Conservation (phyloP, 2,329 filamentous ascomycete genomes). For the Monilinia vaccinii-corymbosi region DNA sequence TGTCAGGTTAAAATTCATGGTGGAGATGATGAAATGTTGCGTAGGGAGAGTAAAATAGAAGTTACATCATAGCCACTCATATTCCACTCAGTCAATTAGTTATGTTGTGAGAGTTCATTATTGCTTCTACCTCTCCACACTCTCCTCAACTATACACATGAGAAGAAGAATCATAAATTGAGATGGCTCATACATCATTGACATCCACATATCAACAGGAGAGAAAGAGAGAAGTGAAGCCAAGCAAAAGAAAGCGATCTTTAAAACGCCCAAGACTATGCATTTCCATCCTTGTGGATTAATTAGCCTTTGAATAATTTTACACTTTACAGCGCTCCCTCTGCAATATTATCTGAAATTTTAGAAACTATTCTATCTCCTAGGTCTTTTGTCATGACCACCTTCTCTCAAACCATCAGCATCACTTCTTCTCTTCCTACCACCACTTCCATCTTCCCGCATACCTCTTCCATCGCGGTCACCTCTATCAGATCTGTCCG, state of each 20-base stretch:
- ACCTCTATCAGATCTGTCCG: slow-evolving; percentile 13
- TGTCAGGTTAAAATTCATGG: no score
- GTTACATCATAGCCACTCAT: no score
- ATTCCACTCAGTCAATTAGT: background rate
- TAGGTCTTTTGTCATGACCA: slow-evolving; percentile 29
- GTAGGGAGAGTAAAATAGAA: no score
- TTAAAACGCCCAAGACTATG: slow-evolving; percentile 6
- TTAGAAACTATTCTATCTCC: slow-evolving; percentile 15
- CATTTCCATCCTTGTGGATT: background rate
- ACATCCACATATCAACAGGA: background rate
- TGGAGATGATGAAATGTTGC: no score
- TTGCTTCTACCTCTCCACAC: background rate
- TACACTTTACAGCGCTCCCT: background rate
- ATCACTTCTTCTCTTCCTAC: slow-evolving; percentile 27
- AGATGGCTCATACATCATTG: background rate
- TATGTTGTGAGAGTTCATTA: background rate
- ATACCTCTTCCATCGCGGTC: slow-evolving; percentile 22
- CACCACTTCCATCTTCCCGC: slow-evolving; percentile 17
- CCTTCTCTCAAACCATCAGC: slow-evolving; percentile 22
- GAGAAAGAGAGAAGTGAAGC: background rate
- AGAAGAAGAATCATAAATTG: background rate
- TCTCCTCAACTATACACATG: background rate
- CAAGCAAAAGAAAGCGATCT: background rate
- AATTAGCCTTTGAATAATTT: background rate
- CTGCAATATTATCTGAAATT: background rate